A percentile compares a stretch with the other conserved stretches of the same genome.
Conservation (phyloP, 768 basidiomycete genomes). For the Lactifluus hygrophoroides region DNA sequence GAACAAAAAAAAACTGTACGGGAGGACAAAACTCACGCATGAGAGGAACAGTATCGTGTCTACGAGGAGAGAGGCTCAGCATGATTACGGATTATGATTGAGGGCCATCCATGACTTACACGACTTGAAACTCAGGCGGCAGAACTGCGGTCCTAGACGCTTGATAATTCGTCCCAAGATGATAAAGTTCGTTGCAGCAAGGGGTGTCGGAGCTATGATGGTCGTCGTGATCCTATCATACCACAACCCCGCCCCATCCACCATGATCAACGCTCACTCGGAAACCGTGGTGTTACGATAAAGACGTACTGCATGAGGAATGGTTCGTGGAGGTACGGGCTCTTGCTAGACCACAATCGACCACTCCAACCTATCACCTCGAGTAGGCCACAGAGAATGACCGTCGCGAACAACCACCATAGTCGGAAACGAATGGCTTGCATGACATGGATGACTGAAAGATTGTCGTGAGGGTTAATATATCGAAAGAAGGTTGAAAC, state of each 20-base stretch:
- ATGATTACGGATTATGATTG: not conserved
- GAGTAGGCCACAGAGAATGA: slow-evolving; percentile 26
- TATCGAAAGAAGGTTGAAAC: not conserved
- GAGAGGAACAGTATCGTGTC: slow-evolving; percentile 2
- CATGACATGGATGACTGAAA: slow-evolving; percentile 22
- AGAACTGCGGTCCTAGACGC: slow-evolving; percentile 21
- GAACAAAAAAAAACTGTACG: not conserved
- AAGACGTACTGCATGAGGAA: slow-evolving; percentile 35
- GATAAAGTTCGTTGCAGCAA: slow-evolving; percentile 20
- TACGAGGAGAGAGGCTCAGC: not conserved
- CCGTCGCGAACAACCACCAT: slow-evolving; percentile 32
- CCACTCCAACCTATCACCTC: slow-evolving; percentile 35
- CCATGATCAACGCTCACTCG: not conserved
- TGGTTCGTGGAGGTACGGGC: slow-evolving; percentile 23
- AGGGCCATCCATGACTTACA: slow-evolving; percentile 14
- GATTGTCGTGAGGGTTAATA: not conserved
- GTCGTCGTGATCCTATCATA: slow-evolving; percentile 27
- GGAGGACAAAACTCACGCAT: not conserved
- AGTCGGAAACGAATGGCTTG: slow-evolving; percentile 27
- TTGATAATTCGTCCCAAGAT: slow-evolving; percentile 19
- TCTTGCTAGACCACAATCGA: slow-evolving; percentile 29
- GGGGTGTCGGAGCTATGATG: slow-evolving; percentile 24
- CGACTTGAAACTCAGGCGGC: slow-evolving; percentile 15
- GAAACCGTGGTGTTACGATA: not conserved
- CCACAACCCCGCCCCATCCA: not conserved